A percentile compares a stretch with the other conserved stretches of the same genome.
These are phyloP conservation scores for Pichia pseudocactophila DNA, from an alignment of 805 yeast species.

Conservation along the genomic window DNA sequence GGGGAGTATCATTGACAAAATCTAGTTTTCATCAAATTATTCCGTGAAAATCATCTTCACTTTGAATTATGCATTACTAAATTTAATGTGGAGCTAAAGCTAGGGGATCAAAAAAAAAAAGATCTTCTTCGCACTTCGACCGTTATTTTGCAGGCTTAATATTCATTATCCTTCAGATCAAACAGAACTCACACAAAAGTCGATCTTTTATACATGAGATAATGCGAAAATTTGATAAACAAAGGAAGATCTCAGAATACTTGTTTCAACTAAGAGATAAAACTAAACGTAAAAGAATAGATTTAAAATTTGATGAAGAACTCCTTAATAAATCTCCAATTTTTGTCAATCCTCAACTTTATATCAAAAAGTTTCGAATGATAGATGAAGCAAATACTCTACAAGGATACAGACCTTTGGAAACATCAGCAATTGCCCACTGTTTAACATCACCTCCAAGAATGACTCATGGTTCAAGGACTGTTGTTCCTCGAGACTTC, in stretches of 20 bases:
- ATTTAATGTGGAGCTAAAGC: too few species aligned
- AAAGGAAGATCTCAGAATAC: neutral
- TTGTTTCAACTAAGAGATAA: neutral
- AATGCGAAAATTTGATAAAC: too few species aligned
- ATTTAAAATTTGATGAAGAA: neutral
- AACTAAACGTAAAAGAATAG: neutral
- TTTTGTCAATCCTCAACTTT: conserved; percentile 19
- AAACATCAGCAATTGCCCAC: conserved; percentile 31
- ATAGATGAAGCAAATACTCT: conserved; percentile 13
- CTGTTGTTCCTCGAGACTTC: conserved; percentile 32
- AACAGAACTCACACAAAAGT: too few species aligned
- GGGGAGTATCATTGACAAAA: too few species aligned
- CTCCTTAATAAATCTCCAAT: conserved; percentile 13
- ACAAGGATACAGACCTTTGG: conserved; percentile 18
- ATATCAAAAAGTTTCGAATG: conserved; percentile 13
- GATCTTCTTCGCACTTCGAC: too few species aligned
- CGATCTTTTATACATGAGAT: too few species aligned
- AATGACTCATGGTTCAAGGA: conserved; percentile 29
- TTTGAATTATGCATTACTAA: too few species aligned
- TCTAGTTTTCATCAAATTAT: too few species aligned
- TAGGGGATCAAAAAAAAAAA: too few species aligned
- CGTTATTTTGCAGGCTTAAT: too few species aligned
- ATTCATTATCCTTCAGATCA: too few species aligned
- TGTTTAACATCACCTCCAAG: conserved; percentile 36
- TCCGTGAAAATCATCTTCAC: too few species aligned